Evolutionary conservation across 257 asterid genomes (phyloP).

Genomic region (Solanum microdontum): DNA sequence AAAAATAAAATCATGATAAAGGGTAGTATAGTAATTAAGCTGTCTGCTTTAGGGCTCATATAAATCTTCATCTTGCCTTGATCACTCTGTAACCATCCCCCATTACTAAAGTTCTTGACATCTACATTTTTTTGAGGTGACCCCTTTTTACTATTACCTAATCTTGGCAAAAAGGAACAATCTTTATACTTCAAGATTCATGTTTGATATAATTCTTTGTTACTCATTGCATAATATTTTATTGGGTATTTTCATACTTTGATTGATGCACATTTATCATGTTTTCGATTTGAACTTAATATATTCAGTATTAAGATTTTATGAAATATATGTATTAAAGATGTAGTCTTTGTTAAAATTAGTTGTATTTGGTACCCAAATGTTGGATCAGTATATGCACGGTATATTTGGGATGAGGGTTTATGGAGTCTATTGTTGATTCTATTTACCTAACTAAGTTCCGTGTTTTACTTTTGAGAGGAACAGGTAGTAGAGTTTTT

Average conservation of each 20-base stretch:
- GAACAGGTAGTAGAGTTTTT: background rate
- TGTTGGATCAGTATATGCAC: background rate
- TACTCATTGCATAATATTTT: background rate
- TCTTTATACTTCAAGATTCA: background rate
- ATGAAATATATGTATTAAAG: background rate
- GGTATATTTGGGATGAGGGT: background rate
- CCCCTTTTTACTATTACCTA: background rate
- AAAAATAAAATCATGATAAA: background rate
- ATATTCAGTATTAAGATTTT: background rate
- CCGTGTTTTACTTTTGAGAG: background rate
- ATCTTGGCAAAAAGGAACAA: background rate
- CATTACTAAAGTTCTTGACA: background rate
- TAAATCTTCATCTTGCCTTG: background rate
- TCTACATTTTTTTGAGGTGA: background rate
- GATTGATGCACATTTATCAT: background rate
- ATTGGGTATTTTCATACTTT: background rate
- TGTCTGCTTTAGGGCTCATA: background rate
- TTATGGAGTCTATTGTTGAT: background rate
- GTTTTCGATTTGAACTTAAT: background rate
- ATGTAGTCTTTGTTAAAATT: background rate
- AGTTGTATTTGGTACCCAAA: background rate
- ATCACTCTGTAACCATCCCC: background rate
- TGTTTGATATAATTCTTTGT: background rate
- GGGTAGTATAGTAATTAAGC: background rate
- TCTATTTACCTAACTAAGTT: background rate